Conservation (phyloP, 257 asterid species). For the Nicotiana knightiana region DNA sequence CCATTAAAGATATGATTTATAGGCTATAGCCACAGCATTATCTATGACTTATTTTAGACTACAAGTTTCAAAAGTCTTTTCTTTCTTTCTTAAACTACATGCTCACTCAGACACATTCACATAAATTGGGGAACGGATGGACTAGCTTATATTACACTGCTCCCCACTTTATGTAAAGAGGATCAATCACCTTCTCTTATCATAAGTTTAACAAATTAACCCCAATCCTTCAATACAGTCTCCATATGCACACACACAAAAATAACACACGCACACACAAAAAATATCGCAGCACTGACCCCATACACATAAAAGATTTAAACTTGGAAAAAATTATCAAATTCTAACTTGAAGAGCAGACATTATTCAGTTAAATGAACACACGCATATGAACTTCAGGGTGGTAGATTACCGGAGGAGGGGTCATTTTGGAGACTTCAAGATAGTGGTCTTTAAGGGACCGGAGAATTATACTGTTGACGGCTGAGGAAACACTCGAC, state of each 20-base stretch:
- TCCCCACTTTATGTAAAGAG: background rate
- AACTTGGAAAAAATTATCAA: background rate
- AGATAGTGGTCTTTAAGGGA: conserved; percentile 89
- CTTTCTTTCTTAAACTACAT: no score
- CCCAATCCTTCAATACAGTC: background rate
- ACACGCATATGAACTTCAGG: background rate
- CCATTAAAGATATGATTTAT: no score
- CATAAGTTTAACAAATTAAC: background rate
- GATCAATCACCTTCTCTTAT: background rate
- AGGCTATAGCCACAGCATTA: no score
- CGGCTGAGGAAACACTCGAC: conserved; percentile 42
- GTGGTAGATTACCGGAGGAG: conserved; percentile 60
- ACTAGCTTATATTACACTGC: background rate
- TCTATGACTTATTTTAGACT: no score
- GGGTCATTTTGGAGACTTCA: conserved; percentile 80
- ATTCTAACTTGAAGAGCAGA: background rate
- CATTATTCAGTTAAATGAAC: background rate
- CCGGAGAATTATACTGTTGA: conserved; percentile 70
- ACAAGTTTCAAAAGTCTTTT: no score
- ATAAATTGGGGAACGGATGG: no score
- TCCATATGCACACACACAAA: background rate
- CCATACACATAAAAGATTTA: background rate
- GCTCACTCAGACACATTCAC: no score
- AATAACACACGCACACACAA: background rate
- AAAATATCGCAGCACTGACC: background rate